A percentile compares a stretch with the other conserved stretches of the same genome.
Evolutionary conservation across 169 alveolate genomes (phyloP).

Genomic region (Plasmodium cynomolgi): DNA sequence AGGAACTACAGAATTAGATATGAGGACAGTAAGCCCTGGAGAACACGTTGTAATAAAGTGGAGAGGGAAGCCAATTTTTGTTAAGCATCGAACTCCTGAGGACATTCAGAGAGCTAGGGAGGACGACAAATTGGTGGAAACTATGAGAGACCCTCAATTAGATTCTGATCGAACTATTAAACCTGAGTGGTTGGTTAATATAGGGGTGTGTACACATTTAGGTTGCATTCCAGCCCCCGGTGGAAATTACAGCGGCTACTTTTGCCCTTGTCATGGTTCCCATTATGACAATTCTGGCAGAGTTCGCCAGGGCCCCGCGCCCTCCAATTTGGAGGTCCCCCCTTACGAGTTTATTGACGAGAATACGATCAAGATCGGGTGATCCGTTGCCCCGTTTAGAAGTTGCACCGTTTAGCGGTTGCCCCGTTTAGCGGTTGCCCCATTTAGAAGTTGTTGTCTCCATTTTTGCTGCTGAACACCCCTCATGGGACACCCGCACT

Average conservation of each 20-base stretch:
- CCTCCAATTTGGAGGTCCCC: slow-evolving; percentile 90
- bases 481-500: background rate
- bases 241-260: slow-evolving; percentile 89
- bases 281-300: slow-evolving; percentile 91
- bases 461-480: background rate
- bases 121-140: slow-evolving; percentile 85
- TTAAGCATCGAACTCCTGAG: slow-evolving; percentile 87
- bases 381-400: background rate
- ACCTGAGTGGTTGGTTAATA: slow-evolving; percentile 90
- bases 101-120: slow-evolving; percentile 87
- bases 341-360: slow-evolving; percentile 89
- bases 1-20: slow-evolving; percentile 88
- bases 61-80: slow-evolving; percentile 90
- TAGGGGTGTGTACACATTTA: slow-evolving; percentile 90
- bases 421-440: background rate
- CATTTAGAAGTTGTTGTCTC: background rate
- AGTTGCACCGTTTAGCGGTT: background rate
- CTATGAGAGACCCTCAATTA: slow-evolving; percentile 90
- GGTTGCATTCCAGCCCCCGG: slow-evolving; percentile 90
- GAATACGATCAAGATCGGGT: slow-evolving; percentile 88
- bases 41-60: slow-evolving; percentile 88
- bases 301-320: slow-evolving; percentile 91
- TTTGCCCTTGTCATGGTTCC: slow-evolving; percentile 93
- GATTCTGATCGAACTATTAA: slow-evolving; percentile 87
- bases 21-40: slow-evolving; percentile 87